Conservation (phyloP, 345 rosid species). For the Boechera divaricarpa region DNA sequence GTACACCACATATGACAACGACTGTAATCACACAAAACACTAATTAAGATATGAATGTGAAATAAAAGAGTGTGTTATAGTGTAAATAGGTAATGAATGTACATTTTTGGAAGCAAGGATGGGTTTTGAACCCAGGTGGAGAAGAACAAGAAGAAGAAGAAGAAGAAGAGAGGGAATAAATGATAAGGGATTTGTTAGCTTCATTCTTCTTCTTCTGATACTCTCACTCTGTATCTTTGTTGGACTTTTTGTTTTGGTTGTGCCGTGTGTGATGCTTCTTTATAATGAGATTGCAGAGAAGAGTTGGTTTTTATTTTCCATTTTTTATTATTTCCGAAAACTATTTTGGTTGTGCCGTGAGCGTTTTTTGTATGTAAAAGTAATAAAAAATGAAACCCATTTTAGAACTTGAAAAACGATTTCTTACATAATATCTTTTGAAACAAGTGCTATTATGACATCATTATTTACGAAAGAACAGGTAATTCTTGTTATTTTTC, state of each 20-base stretch:
- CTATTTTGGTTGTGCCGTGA: background rate
- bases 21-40: conserved; percentile 7
- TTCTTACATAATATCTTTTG: too few relatives aligned
- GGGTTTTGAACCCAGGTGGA: conserved; percentile 40
- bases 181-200: conserved; percentile 8
- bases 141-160: conserved; percentile 45
- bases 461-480: too few relatives aligned
- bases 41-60: background rate
- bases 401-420: too few relatives aligned
- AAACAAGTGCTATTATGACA: too few relatives aligned
- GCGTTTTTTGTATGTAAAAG: background rate
- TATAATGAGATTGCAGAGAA: background rate
- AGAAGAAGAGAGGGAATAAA: conserved; percentile 33
- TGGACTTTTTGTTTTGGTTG: conserved; percentile 18
- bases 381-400: background rate
- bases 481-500: too few relatives aligned
- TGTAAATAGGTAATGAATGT: conserved; percentile 25
- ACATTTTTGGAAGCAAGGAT: conserved; percentile 58
- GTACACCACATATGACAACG: conserved; percentile 72
- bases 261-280: background rate
- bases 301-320: background rate
- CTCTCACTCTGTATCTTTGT: conserved; percentile 4
- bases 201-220: conserved; percentile 38
- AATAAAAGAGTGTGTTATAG: background rate
- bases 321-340: background rate